phyloP scores from a whole-genome alignment of 257 asterid species.

The Primulina tabacum region DNA sequence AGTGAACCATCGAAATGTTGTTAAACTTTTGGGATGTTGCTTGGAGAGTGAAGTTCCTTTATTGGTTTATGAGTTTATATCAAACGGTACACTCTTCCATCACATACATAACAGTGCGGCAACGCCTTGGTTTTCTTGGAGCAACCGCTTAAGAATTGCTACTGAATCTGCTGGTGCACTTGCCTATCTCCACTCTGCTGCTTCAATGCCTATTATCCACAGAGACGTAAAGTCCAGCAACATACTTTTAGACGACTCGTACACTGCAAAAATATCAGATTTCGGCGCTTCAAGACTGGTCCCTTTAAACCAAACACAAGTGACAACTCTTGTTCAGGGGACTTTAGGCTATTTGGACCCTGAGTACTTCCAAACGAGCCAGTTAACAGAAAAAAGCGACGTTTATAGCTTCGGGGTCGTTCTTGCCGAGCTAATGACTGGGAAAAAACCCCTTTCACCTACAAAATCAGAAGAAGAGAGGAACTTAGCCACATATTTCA shows the following conservation, averaged over 20 bases:
- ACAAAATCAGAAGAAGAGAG: neutral
- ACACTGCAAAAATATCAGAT: neutral
- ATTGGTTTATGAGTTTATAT: no score
- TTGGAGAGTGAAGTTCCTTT: no score
- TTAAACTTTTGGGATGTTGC: constrained; percentile 23
- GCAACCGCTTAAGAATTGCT: neutral
- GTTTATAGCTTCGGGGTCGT: neutral
- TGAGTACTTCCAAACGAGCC: neutral
- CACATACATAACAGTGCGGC: neutral
- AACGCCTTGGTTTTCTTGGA: neutral
- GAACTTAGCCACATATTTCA: constrained; percentile 28
- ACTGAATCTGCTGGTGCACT: neutral
- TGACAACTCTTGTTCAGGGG: neutral
- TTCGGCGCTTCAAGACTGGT: neutral
- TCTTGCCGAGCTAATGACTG: neutral
- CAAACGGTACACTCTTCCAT: no score
- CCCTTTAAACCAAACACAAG: neutral
- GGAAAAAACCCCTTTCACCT: neutral
- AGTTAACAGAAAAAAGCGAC: neutral
- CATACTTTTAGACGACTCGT: neutral
- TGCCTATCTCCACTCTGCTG: neutral
- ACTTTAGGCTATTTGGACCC: neutral
- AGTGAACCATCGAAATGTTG: constrained; percentile 33
- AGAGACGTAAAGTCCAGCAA: neutral
- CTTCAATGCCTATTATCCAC: neutral